Conservation (phyloP, 1,284 basidiomycete species). For the Moniliophthora roreri region DNA sequence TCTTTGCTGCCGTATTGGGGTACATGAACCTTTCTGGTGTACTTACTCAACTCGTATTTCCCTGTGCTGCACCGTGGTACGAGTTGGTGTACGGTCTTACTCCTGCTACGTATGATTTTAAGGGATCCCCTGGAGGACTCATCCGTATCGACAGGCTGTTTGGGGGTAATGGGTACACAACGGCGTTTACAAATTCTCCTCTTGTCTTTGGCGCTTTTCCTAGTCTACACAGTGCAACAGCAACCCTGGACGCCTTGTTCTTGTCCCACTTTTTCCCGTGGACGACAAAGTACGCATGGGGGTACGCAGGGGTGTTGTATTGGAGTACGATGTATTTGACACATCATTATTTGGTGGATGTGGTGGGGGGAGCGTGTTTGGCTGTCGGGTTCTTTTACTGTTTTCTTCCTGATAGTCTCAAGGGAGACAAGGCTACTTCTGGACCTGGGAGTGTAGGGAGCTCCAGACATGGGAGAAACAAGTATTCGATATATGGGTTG, state of each 20-base stretch:
- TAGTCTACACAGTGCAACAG: constrained; percentile 87
- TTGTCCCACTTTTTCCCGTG: constrained; percentile 93
- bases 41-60: constrained; percentile 85
- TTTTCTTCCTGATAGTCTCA: constrained; percentile 80
- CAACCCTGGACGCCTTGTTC: constrained; percentile 93
- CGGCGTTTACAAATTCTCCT: constrained; percentile 86
- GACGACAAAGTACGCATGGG: constrained; percentile 72
- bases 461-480: constrained; percentile 47
- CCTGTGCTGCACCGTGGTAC: constrained; percentile 97
- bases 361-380: constrained; percentile 91
- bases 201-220: constrained; percentile 98
- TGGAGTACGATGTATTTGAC: constrained; percentile 99
- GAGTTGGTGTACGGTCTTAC: constrained; percentile 96
- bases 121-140: constrained; percentile 91
- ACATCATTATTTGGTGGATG: constrained; percentile 97
- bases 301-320: constrained; percentile 86
- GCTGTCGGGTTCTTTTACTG: constrained; percentile 88
- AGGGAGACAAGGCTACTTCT: constrained; percentile 51
- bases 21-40: constrained; percentile 94
- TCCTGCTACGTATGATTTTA: constrained; percentile 90
- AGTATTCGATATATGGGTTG: constrained; percentile 76
- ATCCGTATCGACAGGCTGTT: constrained; percentile 92
- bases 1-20: constrained; percentile 89
- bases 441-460: constrained; percentile 16
- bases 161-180: constrained; percentile 76